These are phyloP conservation scores for Periconia macrospinosa DNA, from an alignment of 2,329 filamentous ascomycete species.

Conservation along the genomic window DNA sequence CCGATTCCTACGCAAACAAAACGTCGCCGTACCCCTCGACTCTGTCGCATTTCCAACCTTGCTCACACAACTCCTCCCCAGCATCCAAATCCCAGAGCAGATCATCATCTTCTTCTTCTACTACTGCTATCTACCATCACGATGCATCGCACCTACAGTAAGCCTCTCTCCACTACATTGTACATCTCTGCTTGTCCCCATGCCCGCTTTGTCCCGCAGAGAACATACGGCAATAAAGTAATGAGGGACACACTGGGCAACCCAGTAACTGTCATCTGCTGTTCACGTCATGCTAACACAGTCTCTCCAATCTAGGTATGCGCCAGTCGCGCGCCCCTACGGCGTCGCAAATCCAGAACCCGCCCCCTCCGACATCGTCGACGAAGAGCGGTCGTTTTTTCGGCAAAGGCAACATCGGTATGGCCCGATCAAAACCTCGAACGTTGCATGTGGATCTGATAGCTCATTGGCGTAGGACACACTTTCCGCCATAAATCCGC, in stretches of 20 bases:
- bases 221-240: neutral
- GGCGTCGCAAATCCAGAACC: slow-evolving; percentile 87
- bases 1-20: slow-evolving; percentile 25
- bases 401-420: slow-evolving; percentile 82
- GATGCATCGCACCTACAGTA: slow-evolving; percentile 92
- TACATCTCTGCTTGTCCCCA: neutral
- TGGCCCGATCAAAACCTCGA: slow-evolving; percentile 38
- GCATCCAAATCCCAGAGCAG: neutral
- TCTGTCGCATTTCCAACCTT: slow-evolving; percentile 1
- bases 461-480: slow-evolving; percentile 56
- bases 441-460: slow-evolving; percentile 8
- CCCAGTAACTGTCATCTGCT: neutral
- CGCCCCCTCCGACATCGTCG: slow-evolving; percentile 84
- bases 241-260: neutral
- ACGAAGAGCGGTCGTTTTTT: slow-evolving; percentile 93
- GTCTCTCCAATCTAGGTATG: slow-evolving; percentile 58
- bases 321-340: slow-evolving; percentile 95
- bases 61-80: neutral
- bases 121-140: slow-evolving; percentile 11
- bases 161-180: slow-evolving; percentile 1
- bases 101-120: neutral
- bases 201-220: neutral
- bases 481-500: slow-evolving; percentile 73
- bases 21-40: slow-evolving; percentile 20
- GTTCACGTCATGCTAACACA: neutral